phyloP scores from a whole-genome alignment of 2,329 filamentous ascomycete species.

The Aspergillus nomiae region DNA sequence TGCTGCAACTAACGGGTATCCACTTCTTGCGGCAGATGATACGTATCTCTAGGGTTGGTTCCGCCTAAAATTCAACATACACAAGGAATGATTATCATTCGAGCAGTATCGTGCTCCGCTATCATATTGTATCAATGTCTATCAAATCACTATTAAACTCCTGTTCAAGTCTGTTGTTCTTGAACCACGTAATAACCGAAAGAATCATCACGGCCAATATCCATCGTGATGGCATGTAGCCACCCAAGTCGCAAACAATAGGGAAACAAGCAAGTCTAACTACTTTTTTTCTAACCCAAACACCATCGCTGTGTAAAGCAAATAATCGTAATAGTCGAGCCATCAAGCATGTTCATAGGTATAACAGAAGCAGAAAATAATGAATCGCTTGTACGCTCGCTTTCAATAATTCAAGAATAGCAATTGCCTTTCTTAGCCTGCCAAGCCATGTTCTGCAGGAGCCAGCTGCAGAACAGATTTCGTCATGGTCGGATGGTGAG shows the following conservation, averaged over 20 bases:
- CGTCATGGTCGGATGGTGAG: conserved; percentile 2
- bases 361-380: neutral
- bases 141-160: neutral
- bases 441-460: conserved; percentile 2
- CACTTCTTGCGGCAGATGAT: neutral
- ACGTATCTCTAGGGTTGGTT: neutral
- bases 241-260: neutral
- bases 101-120: neutral
- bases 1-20: neutral
- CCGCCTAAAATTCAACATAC: neutral
- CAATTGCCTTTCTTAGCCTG: neutral
- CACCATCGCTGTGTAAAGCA: conserved; percentile 2
- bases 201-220: conserved; percentile 1
- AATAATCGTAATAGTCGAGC: neutral
- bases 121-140: neutral
- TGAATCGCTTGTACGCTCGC: conserved; percentile 3
- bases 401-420: neutral
- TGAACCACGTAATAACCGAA: neutral
- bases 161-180: conserved; percentile 2
- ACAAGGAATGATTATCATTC: neutral
- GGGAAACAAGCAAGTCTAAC: neutral
- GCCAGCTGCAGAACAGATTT: conserved; percentile 17
- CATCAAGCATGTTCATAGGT: neutral
- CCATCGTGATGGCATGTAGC: neutral
- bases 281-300: neutral